phyloP scores from a whole-genome alignment of 805 yeast genomes.

The Brettanomyces nanus region DNA sequence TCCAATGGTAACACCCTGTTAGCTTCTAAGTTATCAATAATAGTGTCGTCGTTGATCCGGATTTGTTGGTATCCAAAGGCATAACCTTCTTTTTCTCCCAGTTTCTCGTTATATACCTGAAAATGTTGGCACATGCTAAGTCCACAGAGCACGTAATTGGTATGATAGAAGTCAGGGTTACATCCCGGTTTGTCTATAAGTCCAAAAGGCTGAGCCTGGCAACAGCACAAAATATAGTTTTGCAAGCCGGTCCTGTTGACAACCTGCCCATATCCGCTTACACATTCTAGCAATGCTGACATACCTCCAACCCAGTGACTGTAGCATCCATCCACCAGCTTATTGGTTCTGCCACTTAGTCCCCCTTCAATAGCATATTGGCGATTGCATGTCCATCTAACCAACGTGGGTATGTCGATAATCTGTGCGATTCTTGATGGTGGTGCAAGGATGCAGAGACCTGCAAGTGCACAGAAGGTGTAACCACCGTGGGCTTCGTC shows the following conservation, averaged over 20 bases:
- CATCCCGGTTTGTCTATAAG: slow-evolving; percentile 83
- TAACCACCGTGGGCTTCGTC: slow-evolving; percentile 98
- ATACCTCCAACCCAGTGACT: slow-evolving; percentile 92
- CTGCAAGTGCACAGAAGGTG: slow-evolving; percentile 80
- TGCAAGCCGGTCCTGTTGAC: slow-evolving; percentile 51
- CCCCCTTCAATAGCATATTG: slow-evolving; percentile 81
- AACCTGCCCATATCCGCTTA: slow-evolving; percentile 26
- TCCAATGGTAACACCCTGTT: slow-evolving; percentile 31
- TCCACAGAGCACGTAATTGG: slow-evolving; percentile 79
- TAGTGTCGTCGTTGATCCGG: slow-evolving; percentile 10
- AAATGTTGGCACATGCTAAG: slow-evolving; percentile 49
- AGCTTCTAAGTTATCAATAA: slow-evolving; percentile 13
- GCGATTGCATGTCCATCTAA: slow-evolving; percentile 62
- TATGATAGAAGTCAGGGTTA: slow-evolving; percentile 79
- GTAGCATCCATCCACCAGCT: slow-evolving; percentile 93
- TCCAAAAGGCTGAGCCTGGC: slow-evolving; percentile 59
- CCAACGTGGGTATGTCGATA: slow-evolving; percentile 38
- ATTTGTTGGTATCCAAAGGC: slow-evolving; percentile 24
- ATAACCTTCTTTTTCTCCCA: slow-evolving; percentile 8
- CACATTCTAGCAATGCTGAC: slow-evolving; percentile 52
- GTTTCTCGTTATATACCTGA: slow-evolving; percentile 20
- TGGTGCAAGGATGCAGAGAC: slow-evolving; percentile 39
- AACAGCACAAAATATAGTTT: slow-evolving; percentile 64
- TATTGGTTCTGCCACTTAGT: slow-evolving; percentile 81
- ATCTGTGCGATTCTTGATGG: slow-evolving; percentile 26